Conservation (phyloP, 345 rosid genomes). For the Populus alba region DNA sequence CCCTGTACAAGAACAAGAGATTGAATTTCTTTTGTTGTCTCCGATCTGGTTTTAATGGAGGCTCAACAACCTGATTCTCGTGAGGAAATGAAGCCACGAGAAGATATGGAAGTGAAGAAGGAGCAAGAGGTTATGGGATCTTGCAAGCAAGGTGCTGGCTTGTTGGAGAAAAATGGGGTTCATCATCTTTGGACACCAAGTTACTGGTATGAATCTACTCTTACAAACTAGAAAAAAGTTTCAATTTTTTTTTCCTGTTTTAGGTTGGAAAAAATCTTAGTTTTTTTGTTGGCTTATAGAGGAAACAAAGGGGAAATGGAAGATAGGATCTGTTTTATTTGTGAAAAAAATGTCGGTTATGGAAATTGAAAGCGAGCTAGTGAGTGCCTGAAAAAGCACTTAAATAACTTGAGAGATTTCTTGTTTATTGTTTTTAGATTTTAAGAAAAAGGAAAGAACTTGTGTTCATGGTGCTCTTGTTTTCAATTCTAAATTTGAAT, state of each 20-base stretch:
- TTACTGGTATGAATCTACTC: conserved; percentile 1
- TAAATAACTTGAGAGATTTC: neutral
- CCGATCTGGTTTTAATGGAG: conserved; percentile 22
- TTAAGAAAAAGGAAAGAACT: neutral
- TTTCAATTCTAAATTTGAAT: neutral
- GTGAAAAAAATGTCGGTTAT: neutral
- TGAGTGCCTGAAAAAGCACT: neutral
- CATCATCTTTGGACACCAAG: neutral
- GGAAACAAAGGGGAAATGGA: neutral
- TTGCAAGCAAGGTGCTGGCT: neutral
- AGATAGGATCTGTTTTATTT: neutral
- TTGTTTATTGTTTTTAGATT: neutral
- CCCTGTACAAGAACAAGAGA: neutral
- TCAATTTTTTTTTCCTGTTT: too few relatives aligned
- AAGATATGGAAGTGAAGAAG: conserved; percentile 2
- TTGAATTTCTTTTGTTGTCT: neutral
- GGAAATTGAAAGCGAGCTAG: neutral
- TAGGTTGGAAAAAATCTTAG: neutral
- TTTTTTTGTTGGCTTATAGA: neutral
- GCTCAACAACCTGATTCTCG: conserved; percentile 10
- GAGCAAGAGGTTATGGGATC: conserved; percentile 7
- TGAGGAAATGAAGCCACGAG: conserved; percentile 26
- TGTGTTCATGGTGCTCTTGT: neutral
- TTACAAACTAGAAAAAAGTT: neutral
- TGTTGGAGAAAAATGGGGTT: neutral